Evolutionary conservation across 495 filamentous ascomycete species (phyloP).

Genomic region (Sordaria brevicollis): DNA sequence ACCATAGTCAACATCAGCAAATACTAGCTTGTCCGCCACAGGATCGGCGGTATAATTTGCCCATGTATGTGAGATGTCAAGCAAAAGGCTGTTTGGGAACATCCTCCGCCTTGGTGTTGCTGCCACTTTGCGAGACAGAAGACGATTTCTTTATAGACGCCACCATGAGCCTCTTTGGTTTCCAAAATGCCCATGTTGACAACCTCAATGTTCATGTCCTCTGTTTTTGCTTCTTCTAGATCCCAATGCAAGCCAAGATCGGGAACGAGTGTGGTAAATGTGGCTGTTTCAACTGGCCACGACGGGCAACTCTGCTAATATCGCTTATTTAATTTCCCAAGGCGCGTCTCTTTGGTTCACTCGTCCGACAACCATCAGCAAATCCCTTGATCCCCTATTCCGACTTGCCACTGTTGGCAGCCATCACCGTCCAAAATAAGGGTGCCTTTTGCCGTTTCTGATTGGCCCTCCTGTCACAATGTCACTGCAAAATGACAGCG

Average conservation of each 20-base stretch:
- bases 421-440: background rate
- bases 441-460: slow-evolving; percentile 9
- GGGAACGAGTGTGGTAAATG: background rate
- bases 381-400: background rate
- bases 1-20: background rate
- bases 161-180: background rate
- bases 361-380: background rate
- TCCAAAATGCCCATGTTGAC: background rate
- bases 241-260: background rate
- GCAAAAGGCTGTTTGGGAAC: background rate
- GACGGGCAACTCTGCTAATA: slow-evolving; percentile 18
- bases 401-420: background rate
- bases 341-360: background rate
- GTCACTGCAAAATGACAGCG: background rate
- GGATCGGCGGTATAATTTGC: background rate
- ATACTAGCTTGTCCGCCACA: background rate
- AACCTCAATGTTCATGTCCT: background rate
- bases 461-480: background rate
- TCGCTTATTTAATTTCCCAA: slow-evolving; percentile 31
- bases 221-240: background rate
- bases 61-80: background rate
- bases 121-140: background rate
- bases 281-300: slow-evolving; percentile 1
- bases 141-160: background rate
- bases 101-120: background rate